Base-by-base conservation (phyloP, 148 eudicot genomes). In the Chenopodium quinoa region DNA sequence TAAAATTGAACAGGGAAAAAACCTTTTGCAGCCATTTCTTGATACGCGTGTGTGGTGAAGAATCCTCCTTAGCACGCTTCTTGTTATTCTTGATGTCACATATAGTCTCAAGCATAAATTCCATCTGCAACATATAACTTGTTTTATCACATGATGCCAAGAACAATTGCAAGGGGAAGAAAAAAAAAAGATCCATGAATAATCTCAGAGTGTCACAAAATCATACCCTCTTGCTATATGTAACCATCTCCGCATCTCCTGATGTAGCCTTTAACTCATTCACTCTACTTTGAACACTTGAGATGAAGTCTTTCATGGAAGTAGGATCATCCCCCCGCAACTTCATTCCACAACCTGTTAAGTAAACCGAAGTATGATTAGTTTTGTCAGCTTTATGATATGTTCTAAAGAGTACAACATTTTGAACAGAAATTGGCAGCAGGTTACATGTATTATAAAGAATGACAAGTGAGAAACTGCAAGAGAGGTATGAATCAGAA, bases 1-100 rank as follows among this genome's bases (percentile, higher is more conserved):
- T 25, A 75, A 47, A 27, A 40, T 70, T 29, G 40, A 14, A 72
- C 44, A 34, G n/a, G 60, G 40, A 14, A 46, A n/a, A 56, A 54
- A 96, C 99, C 97, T 93, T 90, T 81, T 91, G 97, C n/a, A 96
- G 88, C 99, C 99, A 96, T 81, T 96, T 93, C 85, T 96, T 96
- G 79, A 92, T 86, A 47, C 92, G 87, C 23, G 95, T 89, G 83
- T 90, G 95, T 88, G 88, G 98, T 65, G 89, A 82, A 62, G 88
- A 77, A 63, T 93, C 97, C 75, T 90, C 99, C 78, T 91, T 92
- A 23, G 89, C 83, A 90, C 86, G 90, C 85, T 80, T 89, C 82
- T 91, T 96, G 84, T 96, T 96, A 88, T 96, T 96, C 92, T 96
- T 96, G 80, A 96, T 96, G 78, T 96, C 99, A 75, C 83, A 88